Percentiles rank a stretch among this genome's conserved stretches.
Conservation (phyloP, 805 yeast genomes). For the Kluyveromyces siamensis region DNA sequence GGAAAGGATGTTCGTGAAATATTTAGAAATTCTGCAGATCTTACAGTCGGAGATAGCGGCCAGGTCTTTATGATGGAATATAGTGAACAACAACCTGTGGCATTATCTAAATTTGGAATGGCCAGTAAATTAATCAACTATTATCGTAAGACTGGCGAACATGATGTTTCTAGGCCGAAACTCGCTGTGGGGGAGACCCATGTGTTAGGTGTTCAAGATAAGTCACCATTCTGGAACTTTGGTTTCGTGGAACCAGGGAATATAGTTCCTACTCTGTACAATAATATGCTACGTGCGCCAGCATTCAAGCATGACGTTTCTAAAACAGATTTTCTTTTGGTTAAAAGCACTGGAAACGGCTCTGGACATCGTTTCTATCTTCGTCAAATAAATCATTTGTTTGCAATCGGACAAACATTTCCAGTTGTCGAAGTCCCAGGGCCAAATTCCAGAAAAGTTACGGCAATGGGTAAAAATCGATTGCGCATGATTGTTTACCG, state of each 20-base stretch:
- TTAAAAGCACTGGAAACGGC: conserved; percentile 78
- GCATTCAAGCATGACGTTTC: conserved; percentile 76
- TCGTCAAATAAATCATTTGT: conserved; percentile 60
- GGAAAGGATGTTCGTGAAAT: conserved; percentile 74
- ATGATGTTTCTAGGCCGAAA: conserved; percentile 81
- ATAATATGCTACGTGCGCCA: conserved; percentile 88
- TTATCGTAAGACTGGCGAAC: conserved; percentile 73
- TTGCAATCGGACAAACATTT: conserved; percentile 83
- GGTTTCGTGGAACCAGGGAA: conserved; percentile 94
- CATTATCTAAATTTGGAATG: conserved; percentile 88
- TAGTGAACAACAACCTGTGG: conserved; percentile 79
- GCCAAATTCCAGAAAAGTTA: conserved; percentile 92
- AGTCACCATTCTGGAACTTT: conserved; percentile 97
- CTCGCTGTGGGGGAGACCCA: conserved; percentile 88
- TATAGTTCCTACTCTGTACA: conserved; percentile 87
- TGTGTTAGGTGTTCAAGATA: conserved; percentile 90
- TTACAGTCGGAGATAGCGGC: conserved; percentile 78
- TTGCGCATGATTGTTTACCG: conserved; percentile 90
- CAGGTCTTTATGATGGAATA: conserved; percentile 75
- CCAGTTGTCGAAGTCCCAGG: conserved; percentile 96
- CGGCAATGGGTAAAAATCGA: conserved; percentile 84
- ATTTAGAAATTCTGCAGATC: conserved; percentile 60
- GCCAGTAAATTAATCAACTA: conserved; percentile 88
- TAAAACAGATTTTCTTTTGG: conserved; percentile 70
- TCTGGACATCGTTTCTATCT: conserved; percentile 59